phyloP scores from a whole-genome alignment of 345 rosid genomes.

The Bruguiera gymnorhiza region DNA sequence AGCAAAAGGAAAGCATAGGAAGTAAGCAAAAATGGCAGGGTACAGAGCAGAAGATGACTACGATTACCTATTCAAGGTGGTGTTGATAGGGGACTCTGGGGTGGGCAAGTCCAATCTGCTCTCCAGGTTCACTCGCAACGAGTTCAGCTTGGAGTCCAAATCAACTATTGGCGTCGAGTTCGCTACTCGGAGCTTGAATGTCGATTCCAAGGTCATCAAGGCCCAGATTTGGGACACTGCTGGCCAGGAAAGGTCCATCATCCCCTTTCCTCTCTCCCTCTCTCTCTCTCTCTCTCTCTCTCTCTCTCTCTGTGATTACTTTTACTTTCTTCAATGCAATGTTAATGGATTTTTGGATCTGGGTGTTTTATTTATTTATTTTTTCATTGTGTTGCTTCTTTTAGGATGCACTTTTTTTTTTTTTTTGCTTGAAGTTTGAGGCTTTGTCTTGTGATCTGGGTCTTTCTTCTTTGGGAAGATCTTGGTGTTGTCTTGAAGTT shows the following conservation, averaged over 20 bases:
- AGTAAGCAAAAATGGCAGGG: slow-evolving; percentile 53
- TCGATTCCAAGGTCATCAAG: slow-evolving; percentile 77
- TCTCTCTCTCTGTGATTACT: neutral
- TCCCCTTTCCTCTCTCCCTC: neutral
- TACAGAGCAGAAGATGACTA: slow-evolving; percentile 94
- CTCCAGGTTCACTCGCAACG: slow-evolving; percentile 87
- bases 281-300: neutral
- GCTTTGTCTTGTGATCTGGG: slow-evolving; percentile 18
- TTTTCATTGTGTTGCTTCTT: neutral
- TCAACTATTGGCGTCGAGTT: slow-evolving; percentile 95
- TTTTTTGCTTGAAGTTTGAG: neutral
- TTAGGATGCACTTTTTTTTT: neutral
- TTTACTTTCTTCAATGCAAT: neutral
- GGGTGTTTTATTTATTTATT: neutral
- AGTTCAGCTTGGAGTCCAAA: slow-evolving; percentile 90
- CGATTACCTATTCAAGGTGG: slow-evolving; percentile 89
- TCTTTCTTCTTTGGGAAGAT: slow-evolving; percentile 15
- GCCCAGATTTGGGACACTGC: slow-evolving; percentile 99
- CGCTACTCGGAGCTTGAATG: slow-evolving; percentile 89
- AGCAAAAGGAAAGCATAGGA: no score
- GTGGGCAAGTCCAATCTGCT: slow-evolving; percentile 93
- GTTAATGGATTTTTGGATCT: neutral
- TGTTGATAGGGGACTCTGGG: slow-evolving; percentile 88
- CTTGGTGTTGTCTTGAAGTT: slow-evolving; percentile 12
- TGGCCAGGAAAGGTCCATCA: slow-evolving; percentile 77